Base-by-base conservation (phyloP, 164 flowering plant genomes). In the Macadamia tetraphylla region DNA sequence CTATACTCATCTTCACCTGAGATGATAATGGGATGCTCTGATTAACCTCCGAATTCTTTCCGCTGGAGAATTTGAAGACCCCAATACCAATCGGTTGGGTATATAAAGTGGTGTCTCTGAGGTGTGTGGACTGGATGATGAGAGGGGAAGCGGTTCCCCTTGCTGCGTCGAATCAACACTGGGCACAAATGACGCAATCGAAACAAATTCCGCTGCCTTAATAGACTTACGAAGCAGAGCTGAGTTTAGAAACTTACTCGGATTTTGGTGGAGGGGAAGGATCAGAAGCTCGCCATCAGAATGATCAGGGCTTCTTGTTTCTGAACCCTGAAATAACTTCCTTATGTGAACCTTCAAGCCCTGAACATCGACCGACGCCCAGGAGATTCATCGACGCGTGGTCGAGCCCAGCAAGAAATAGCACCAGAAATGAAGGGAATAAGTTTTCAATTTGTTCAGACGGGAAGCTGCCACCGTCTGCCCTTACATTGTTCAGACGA, bases 311-410 rank as follows among this genome's bases (percentile, higher is more conserved):
- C 64, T 43, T 66, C 64, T 58, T 78, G 67, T 75, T 72, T 60
- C 73, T 75, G 42, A 78, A 76, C 62, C 30, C 69, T 13, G 70
- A 73, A 49, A 67, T 75, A 12, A 31, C 71, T 1, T 52, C 75
- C 4, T 43, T 74, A 1, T 72, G 65, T 18, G 62, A 67, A 6
- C 44, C 43, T 35, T 23, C 63, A 1, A 13, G 53, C 23, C 51
- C 61, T 6, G 23, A 58, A 64, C 74, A 67, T 52, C 53, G 66
- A 52, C 70, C 72, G 12, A 73, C 72, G 59, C 82, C 91, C 1
- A 79, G 84, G 73, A 76, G 67, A 5, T 87, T 87, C 70, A 86
- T 90, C 15, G 87, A 84, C 69, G 92, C 90, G 0, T 89, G 95
- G 95, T 84, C 89, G 5, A 56, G 73, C 1, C 52, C 70, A 11